These are phyloP conservation scores for Tetrahymena malaccensis DNA, from an alignment of 73 alveolate genomes.

Conservation along the genomic window DNA sequence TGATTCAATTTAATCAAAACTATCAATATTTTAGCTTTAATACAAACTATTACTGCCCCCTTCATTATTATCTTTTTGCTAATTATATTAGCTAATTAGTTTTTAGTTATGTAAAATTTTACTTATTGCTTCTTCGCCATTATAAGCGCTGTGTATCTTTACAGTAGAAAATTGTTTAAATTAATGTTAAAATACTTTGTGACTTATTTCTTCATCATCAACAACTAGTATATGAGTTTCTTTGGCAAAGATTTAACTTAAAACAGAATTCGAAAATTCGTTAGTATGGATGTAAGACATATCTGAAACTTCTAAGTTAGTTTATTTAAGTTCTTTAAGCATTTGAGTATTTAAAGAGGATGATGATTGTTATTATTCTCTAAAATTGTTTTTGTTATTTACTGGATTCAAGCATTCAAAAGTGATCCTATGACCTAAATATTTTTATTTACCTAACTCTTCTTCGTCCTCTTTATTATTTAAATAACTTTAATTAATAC, in stretches of 20 bases:
- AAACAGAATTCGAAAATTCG: neutral
- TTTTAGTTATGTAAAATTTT: neutral
- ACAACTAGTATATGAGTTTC: neutral
- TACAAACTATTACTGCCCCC: neutral
- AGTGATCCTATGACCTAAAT: neutral
- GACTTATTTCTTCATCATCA: neutral
- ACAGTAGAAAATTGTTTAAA: neutral
- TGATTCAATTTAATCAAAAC: neutral
- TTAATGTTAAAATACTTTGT: neutral
- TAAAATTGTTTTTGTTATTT: neutral
- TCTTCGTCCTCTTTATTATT: neutral
- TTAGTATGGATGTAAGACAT: neutral
- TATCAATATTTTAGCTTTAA: neutral
- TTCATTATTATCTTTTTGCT: neutral
- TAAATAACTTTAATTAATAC: neutral
- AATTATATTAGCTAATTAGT: neutral
- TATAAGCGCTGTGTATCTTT: neutral
- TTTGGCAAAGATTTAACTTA: neutral
- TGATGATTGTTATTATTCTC: neutral
- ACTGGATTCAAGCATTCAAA: neutral
- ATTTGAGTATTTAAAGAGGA: neutral
- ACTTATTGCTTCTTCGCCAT: neutral
- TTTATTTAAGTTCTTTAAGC: neutral
- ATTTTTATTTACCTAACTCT: neutral
- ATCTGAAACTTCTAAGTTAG: neutral